These are phyloP conservation scores for Pulveroboletus sp. DNA, from an alignment of 768 basidiomycete genomes.

Conservation along the genomic window DNA sequence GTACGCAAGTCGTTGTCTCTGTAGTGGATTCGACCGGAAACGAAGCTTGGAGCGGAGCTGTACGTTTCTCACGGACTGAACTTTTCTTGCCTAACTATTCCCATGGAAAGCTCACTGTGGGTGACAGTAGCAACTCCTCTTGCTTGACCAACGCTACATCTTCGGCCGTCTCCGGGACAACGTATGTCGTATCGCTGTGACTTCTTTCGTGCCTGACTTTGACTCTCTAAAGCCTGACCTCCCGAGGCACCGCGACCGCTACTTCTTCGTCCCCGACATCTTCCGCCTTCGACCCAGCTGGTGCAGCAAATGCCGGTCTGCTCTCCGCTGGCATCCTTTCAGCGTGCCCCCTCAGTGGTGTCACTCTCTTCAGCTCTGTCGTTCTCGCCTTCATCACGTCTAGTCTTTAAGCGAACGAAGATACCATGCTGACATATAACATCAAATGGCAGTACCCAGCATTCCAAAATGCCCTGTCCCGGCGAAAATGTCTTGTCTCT, in stretches of 20 bases:
- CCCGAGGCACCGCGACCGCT: neutral
- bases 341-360: constrained; percentile 17
- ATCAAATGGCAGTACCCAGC: constrained; percentile 32
- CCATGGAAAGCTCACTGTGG: constrained; percentile 33
- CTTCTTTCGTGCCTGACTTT: constrained; percentile 2
- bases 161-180: neutral
- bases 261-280: constrained; percentile 11
- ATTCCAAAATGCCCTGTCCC: constrained; percentile 18
- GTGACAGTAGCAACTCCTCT: constrained; percentile 32
- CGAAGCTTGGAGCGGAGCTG: constrained; percentile 64
- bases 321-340: constrained; percentile 23
- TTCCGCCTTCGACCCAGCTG: constrained; percentile 18
- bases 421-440: constrained; percentile 34
- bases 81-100: neutral
- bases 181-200: constrained; percentile 1
- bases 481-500: constrained; percentile 14
- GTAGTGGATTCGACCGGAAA: constrained; percentile 47
- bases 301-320: constrained; percentile 34
- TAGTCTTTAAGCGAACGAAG: constrained; percentile 14
- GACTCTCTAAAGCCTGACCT: constrained; percentile 9
- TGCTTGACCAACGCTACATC: constrained; percentile 29
- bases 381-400: constrained; percentile 22
- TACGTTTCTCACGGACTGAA: constrained; percentile 31
- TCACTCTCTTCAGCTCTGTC: constrained; percentile 21
- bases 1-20: constrained; percentile 46